Base-by-base conservation (phyloP, 1,139 yeast species). In the Kluyveromyces sp. region DNA sequence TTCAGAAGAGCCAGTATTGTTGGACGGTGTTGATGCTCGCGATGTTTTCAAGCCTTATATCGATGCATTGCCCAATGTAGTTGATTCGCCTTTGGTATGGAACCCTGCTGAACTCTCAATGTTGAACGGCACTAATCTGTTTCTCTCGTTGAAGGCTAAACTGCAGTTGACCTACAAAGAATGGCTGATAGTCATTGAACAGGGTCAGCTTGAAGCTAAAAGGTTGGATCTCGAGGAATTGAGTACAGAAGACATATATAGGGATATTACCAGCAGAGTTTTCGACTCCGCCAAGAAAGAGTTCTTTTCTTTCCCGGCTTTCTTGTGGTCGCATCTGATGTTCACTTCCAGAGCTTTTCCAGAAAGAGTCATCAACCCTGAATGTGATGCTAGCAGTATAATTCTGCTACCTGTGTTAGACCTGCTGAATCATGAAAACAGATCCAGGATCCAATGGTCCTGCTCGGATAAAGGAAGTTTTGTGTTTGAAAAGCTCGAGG, bases 321-420 rank as follows among this genome's bases (percentile, higher is more conserved):
- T 79, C 57, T 59, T 82, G 12, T 88, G 95, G 95, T 77, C 92
- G 0, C 72, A 78, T 39, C 67, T 80, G 41, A 81, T 86, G 11
- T 71, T 84, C 49, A 75, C 82, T 35, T 81, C 95, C 1, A 70
- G 96, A 49, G 78, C 94, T 0, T 88, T 88, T 57, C 96, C 96
- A 34, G 72, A 77, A 53, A 63, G 77, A 58, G 57, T 83, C 47
- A 50, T 70, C 29, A 47, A 57, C 40, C 41, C 48, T 12, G 22
- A 39, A 6, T 53, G 61, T 7, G 58, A 63, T 13, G 55, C 55
- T 11, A 53, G 49, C 3, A 74, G 74, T 41, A 77, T 77, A 2
- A 78, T 88, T 67, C 67, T 88, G 38, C 58, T 88, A 19, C 97
- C 97, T 0, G 60, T 88, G 2, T 69, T 87, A 28, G 97, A 88